These are phyloP conservation scores for Chenopodium album DNA, from an alignment of 148 eudicot genomes.

Conservation along the genomic window DNA sequence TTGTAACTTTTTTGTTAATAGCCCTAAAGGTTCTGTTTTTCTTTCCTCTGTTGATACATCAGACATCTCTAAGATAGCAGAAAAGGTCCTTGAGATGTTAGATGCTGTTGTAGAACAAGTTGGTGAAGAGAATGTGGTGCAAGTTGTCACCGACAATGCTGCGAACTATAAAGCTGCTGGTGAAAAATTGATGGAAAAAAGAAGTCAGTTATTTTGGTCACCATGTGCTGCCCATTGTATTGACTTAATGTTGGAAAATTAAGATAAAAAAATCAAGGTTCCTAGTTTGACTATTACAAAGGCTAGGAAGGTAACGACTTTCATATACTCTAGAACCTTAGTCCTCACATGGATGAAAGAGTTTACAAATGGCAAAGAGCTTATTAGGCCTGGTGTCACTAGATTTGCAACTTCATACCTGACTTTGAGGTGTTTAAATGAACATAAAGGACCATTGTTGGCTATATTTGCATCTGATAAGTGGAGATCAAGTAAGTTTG, in stretches of 20 bases:
- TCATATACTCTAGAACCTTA: background rate
- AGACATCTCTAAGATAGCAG: constrained; percentile 3
- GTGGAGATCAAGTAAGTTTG: background rate
- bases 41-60: constrained; percentile 19
- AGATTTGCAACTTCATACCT: no score
- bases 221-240: background rate
- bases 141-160: constrained; percentile 27
- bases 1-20: background rate
- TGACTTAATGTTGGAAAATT: background rate
- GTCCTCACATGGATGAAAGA: background rate
- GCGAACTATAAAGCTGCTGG: constrained; percentile 21
- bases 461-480: background rate
- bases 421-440: no score
- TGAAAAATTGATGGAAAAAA: background rate
- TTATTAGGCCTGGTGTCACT: no score
- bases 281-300: background rate
- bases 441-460: background rate
- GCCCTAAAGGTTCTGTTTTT: constrained; percentile 7
- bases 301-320: background rate
- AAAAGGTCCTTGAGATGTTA: background rate
- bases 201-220: background rate
- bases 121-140: constrained; percentile 15
- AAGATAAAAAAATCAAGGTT: background rate
- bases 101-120: constrained; percentile 16
- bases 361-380: background rate